Evolutionary conservation across 2,329 filamentous ascomycete species (phyloP).

Genomic region (Phaeosphaeria sp.): DNA sequence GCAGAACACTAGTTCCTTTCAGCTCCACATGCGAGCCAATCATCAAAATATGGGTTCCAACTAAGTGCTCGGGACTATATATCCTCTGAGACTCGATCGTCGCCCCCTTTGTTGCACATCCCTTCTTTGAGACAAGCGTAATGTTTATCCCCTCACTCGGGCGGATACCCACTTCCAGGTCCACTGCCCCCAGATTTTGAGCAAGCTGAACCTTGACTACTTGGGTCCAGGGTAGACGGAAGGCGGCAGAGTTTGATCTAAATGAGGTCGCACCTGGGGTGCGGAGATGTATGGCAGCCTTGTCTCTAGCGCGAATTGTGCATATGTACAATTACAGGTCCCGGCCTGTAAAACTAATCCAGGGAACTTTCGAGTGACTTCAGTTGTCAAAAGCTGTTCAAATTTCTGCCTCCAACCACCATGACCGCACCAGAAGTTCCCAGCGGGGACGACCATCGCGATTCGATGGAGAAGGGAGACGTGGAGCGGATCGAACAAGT

Average conservation of each 20-base stretch:
- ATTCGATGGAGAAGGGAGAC: constrained; percentile 25
- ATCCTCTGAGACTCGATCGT: not conserved
- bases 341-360: not conserved
- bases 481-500: constrained; percentile 26
- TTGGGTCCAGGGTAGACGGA: not conserved
- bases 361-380: not conserved
- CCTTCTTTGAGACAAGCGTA: not conserved
- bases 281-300: not conserved
- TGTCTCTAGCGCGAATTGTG: not conserved
- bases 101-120: not conserved
- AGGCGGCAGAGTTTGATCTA: not conserved
- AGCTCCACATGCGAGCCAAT: not conserved
- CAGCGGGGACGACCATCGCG: not conserved
- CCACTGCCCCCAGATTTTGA: not conserved
- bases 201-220: not conserved
- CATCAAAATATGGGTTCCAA: not conserved
- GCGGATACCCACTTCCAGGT: constrained; percentile 7
- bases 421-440: constrained; percentile 18
- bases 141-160: not conserved
- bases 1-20: not conserved
- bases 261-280: not conserved
- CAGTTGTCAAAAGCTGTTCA: not conserved
- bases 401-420: not conserved
- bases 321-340: not conserved
- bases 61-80: constrained; percentile 1